Evolutionary conservation across 345 rosid species (phyloP), one percentile per base, ranked within the genome.

Genomic region (Eucalyptus pumila): DNA sequence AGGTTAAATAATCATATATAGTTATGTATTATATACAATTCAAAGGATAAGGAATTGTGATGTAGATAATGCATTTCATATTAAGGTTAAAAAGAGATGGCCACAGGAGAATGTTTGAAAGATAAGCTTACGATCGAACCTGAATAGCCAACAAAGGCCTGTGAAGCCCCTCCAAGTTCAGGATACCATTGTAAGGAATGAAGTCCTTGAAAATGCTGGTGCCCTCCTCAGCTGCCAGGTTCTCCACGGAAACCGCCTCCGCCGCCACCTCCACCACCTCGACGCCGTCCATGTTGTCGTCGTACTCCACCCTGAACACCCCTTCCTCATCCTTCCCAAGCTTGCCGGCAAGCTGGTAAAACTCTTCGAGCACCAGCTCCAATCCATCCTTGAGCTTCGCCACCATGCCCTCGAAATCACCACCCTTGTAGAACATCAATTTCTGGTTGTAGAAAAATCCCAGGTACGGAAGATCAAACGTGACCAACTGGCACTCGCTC

Each of bases 371-470:
- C 85, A 95, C 96, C 27, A 90, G 89, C 89, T 90, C 88, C 30
- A 98, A 89, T 86, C 98, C 97, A 45, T 97, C 97, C 87, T 95
- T 97, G 60, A 98, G 94, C 88, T 94, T 97, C 87, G 83, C 95
- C n/a, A 96, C 99, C 56, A 91, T 91, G 16, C 90, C 92, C 83
- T 91, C 91, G 15, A 91, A 94, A n/a, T 67, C 91, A 34, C 19
- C 49, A 1, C 91, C 92, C 89, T 90, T 95, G 93, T 98, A 98
- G 89, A 97, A 89, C 50, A 98, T 65, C 90, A 98, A 90, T 95
- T 98, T 98, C 92, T 97, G 99, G 95, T 98, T 97, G 92, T 97
- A 98, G 89, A 94, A 94, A 88, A 97, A 95, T 17, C 94, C 97
- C 19, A 98, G 88, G 91, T 96, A 97, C 12, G 99, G 99, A 69